These are phyloP conservation scores for Saccharomycopsis fermentans DNA, from an alignment of 805 yeast genomes.

Conservation along the genomic window DNA sequence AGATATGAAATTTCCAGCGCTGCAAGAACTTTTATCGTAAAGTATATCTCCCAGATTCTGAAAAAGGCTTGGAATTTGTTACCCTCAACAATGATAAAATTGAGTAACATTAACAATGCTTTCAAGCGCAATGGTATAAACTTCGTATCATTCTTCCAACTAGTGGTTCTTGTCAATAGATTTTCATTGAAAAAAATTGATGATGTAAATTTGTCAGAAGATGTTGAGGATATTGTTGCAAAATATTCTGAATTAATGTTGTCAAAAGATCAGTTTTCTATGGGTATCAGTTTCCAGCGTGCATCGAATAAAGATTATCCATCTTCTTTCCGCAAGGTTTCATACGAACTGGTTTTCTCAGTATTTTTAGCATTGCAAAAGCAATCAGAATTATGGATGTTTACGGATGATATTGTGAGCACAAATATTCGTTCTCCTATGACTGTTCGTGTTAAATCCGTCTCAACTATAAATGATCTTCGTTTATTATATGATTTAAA, in stretches of 20 bases:
- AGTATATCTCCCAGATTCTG: neutral
- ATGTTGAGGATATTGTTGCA: neutral
- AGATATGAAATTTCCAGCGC: neutral
- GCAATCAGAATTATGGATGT: conserved; percentile 11
- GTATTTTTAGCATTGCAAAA: conserved; percentile 8
- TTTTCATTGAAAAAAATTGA: neutral
- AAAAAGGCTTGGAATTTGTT: neutral
- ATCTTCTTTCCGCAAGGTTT: neutral
- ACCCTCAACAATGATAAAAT: neutral
- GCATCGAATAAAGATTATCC: neutral
- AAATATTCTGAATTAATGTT: neutral
- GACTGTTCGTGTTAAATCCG: conserved; percentile 1
- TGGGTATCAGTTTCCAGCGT: neutral
- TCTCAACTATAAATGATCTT: neutral
- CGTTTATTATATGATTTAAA: neutral
- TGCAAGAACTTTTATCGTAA: neutral
- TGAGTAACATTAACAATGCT: neutral
- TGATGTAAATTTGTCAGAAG: neutral
- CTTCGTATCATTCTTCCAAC: neutral
- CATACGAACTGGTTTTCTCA: conserved; percentile 2
- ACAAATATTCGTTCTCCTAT: conserved; percentile 8
- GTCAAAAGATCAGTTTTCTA: neutral
- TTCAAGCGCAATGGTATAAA: neutral
- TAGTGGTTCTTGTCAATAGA: neutral
- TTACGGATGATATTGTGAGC: neutral